These are phyloP conservation scores for Agrocybe chaxingu DNA, from an alignment of 768 basidiomycete species.

Conservation along the genomic window DNA sequence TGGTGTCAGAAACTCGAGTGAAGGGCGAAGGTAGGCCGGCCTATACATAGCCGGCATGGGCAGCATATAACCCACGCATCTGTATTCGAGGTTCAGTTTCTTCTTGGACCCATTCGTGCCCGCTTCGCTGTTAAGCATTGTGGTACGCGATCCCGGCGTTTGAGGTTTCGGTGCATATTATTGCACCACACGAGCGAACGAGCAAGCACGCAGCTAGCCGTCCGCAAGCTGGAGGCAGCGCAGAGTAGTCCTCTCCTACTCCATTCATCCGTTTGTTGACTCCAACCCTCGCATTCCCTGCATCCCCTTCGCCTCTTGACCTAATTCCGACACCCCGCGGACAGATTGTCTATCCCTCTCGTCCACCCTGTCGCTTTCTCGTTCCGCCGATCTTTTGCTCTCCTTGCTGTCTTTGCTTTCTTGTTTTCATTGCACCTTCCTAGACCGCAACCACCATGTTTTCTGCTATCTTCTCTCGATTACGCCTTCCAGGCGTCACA, in stretches of 20 bases:
- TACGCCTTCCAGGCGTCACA: conserved; percentile 11
- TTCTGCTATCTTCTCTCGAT: conserved; percentile 21
- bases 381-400: background rate
- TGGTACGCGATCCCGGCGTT: too few species aligned
- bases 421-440: conserved; percentile 2
- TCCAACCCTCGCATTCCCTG: background rate
- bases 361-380: background rate
- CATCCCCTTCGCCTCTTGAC: background rate
- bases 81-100: background rate
- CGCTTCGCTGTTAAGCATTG: background rate
- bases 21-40: too few species aligned
- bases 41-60: too few species aligned
- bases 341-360: background rate
- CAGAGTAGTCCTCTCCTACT: background rate
- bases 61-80: background rate
- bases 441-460: conserved; percentile 4
- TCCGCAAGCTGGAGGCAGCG: background rate
- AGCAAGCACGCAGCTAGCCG: background rate
- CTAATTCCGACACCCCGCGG: background rate
- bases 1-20: background rate
- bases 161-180: too few species aligned
- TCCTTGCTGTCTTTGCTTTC: background rate
- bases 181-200: background rate
- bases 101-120: background rate
- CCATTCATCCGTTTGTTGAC: too few species aligned